Base-by-base conservation (phyloP, 1,284 basidiomycete species). In the Ustilago hordei region DNA sequence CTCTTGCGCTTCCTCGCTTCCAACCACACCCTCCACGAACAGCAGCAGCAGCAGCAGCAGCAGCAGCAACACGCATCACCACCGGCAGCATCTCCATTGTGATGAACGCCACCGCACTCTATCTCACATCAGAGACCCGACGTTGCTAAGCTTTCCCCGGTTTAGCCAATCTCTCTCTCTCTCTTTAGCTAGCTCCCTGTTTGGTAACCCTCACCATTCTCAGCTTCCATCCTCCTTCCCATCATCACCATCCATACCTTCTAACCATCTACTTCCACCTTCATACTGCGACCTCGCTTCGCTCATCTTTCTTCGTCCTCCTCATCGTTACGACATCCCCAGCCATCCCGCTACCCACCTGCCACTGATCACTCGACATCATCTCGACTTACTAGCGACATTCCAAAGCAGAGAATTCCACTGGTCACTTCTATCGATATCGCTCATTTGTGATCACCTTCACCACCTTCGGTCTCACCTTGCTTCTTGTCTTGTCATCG, bases 271-370 rank as follows among this genome's bases (percentile, higher is more conserved):
- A 6, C 48, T 12, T 28, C 9, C 11, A 31, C 12, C 48, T 32
- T 23, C 15, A n/a, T 31, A 63, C 36, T 23, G 70, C 70, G 65
- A 73, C 65, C 61, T 58, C 47, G 65, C 52, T 73, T 67, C 65
- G 70, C 70, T 68, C 12, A 19, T 38, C 53, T 39, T n/a, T 28
- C 43, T 31, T 12, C 36, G 60, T 73, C 70, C 54, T 67, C 64
- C 32, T 35, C 41, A 38, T 35, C 48, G 60, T 45, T 63, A 61
- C 70, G 64, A 67, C 64, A 34, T 23, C 41, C 12, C 31, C 6
- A 28, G 23, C 23, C 36, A 19, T 13, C n/a, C 58, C 28, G 8
- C n/a, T 32, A 34, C 1, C 9, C 28, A 1, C 31, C 12, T 17
- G 17, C 43, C 35, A 45, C 34, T 47, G 23, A 32, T n/a, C 8